Percentiles rank a stretch among this genome's conserved stretches.
Conservation (phyloP, 2,329 filamentous ascomycete genomes). For the Cercospora canescens region DNA sequence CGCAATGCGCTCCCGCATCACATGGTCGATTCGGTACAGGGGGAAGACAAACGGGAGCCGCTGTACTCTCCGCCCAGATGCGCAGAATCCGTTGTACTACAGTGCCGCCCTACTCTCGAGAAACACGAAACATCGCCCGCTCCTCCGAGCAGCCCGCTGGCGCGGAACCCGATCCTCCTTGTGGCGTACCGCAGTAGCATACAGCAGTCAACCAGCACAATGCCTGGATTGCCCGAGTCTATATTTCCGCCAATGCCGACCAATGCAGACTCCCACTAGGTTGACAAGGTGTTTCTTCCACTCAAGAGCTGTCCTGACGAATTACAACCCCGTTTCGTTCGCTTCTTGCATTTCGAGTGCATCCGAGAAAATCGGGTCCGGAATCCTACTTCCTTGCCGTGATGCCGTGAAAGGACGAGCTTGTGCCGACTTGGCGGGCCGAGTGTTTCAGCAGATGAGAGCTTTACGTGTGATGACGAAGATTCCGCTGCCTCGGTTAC, state of each 20-base stretch:
- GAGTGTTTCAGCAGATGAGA: not conserved
- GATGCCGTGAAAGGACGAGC: not conserved
- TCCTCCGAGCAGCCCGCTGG: too few species aligned
- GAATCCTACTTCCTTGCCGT: not conserved
- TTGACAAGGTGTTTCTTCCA: not conserved
- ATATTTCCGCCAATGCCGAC: constrained; percentile 7
- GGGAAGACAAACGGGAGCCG: too few species aligned
- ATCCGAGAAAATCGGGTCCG: constrained; percentile 3
- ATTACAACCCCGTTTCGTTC: not conserved
- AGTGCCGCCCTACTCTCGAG: too few species aligned
- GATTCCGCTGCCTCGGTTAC: too few species aligned
- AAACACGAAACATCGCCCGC: not conserved
- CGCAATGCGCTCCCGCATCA: too few species aligned
- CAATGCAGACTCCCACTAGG: constrained; percentile 6
- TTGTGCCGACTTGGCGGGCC: not conserved
- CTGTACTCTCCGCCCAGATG: too few species aligned
- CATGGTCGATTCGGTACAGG: too few species aligned
- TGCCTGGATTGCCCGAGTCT: not conserved
- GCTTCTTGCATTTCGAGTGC: not conserved
- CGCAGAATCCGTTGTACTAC: too few species aligned
- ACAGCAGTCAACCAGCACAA: not conserved
- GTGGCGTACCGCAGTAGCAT: not conserved
- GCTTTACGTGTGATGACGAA: not conserved
- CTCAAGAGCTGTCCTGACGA: not conserved
- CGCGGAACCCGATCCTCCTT: too few species aligned